Evolutionary conservation across 1,284 basidiomycete species (phyloP).

Genomic region (Ceratobasidium sp.): DNA sequence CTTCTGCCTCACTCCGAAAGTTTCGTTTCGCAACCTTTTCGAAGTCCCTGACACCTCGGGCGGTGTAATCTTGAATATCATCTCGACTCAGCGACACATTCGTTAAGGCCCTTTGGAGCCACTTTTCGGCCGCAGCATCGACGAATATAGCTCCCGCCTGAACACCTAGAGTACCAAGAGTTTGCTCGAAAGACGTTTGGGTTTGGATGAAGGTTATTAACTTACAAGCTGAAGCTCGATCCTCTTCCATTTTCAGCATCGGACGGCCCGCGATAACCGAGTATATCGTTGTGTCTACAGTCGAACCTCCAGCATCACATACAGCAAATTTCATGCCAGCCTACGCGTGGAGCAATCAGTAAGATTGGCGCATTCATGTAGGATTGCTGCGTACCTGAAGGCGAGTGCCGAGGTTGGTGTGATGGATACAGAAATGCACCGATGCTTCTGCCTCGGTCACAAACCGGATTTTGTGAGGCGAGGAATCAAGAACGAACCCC

Average conservation of each 20-base stretch:
- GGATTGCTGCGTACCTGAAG: background rate
- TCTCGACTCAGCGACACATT: background rate
- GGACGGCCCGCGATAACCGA: slow-evolving; percentile 30
- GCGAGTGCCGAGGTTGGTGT: slow-evolving; percentile 34
- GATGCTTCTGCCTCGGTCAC: slow-evolving; percentile 47
- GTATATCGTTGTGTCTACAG: slow-evolving; percentile 48
- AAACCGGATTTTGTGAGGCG: slow-evolving; percentile 24
- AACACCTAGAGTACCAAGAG: slow-evolving; percentile 6
- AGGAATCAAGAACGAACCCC: background rate
- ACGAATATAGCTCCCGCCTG: slow-evolving; percentile 45
- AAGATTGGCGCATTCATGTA: background rate
- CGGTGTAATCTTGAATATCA: slow-evolving; percentile 13
- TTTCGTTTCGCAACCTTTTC: slow-evolving; percentile 14
- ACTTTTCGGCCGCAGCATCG: slow-evolving; percentile 19
- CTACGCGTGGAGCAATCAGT: background rate
- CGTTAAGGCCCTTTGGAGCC: background rate
- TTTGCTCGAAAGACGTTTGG: no score
- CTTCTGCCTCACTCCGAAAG: slow-evolving; percentile 11
- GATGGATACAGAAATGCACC: slow-evolving; percentile 45
- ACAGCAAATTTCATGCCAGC: slow-evolving; percentile 45
- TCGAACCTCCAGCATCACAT: slow-evolving; percentile 50
- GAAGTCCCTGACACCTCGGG: slow-evolving; percentile 31
- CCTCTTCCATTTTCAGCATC: slow-evolving; percentile 44
- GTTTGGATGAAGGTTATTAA: background rate
- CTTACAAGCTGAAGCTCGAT: slow-evolving; percentile 38